Conservation (phyloP, 495 filamentous ascomycete genomes). For the Penicillium cinerascens region DNA sequence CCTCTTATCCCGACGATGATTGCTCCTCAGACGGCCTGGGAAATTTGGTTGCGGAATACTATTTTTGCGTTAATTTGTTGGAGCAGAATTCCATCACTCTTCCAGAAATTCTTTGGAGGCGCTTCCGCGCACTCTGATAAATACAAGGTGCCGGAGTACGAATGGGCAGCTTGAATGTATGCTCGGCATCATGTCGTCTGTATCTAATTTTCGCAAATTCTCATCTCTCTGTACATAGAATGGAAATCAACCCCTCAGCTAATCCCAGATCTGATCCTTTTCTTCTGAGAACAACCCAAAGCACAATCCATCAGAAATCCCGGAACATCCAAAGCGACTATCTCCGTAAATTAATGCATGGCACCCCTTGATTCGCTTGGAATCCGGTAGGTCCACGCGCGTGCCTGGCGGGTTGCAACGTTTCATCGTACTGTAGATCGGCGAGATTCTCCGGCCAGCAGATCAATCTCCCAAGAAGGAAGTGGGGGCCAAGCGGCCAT, state of each 20-base stretch:
- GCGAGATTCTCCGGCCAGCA: too few relatives aligned
- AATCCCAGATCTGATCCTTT: background rate
- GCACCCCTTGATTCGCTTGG: too few relatives aligned
- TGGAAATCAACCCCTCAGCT: too few relatives aligned
- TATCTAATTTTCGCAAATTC: background rate
- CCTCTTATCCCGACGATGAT: slow-evolving; percentile 15
- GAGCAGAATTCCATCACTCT: slow-evolving; percentile 2
- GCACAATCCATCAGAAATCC: too few relatives aligned
- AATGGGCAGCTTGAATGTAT: background rate
- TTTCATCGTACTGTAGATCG: too few relatives aligned
- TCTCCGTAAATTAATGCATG: too few relatives aligned
- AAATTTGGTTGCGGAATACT: slow-evolving; percentile 19
- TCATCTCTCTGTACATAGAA: background rate
- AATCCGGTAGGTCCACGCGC: too few relatives aligned
- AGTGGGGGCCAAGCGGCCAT: too few relatives aligned
- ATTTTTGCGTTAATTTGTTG: slow-evolving; percentile 18
- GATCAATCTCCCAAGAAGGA: too few relatives aligned
- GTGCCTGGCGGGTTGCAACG: too few relatives aligned
- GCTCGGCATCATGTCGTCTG: background rate
- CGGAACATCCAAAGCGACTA: too few relatives aligned
- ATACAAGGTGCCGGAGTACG: slow-evolving; percentile 1
- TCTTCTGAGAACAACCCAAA: too few relatives aligned
- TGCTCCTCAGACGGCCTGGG: slow-evolving; percentile 41
- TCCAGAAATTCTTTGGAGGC: background rate
- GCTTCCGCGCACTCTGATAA: slow-evolving; percentile 3